Conservation (phyloP, 345 rosid genomes). For the Aegle marmelos region DNA sequence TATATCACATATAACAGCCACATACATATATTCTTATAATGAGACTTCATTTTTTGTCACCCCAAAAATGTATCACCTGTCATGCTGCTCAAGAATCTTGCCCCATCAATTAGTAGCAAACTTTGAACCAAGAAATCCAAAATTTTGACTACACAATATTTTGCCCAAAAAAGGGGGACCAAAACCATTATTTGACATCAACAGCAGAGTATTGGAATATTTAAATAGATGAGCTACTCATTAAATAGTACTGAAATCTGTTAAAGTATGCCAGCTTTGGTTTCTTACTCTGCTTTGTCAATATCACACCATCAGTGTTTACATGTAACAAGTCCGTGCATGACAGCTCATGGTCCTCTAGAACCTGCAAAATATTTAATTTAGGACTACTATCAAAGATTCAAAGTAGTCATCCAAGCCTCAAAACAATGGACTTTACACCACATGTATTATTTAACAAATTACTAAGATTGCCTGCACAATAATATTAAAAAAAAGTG, state of each 20-base stretch:
- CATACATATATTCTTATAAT: neutral
- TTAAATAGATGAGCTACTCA: neutral
- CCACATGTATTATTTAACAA: neutral
- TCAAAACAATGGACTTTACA: neutral
- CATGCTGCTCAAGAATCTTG: neutral
- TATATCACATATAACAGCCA: neutral
- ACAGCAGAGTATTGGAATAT: neutral
- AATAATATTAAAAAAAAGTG: neutral
- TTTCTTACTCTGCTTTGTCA: constrained; percentile 81
- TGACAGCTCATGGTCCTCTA: constrained; percentile 83
- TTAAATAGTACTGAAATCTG: neutral
- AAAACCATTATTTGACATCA: neutral
- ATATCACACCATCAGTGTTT: constrained; percentile 74
- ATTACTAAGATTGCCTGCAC: neutral
- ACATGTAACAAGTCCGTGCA: constrained; percentile 73
- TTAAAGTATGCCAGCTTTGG: neutral
- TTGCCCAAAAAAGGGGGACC: neutral
- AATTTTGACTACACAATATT: neutral
- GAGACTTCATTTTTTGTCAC: neutral
- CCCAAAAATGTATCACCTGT: neutral
- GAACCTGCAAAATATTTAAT: constrained; percentile 52
- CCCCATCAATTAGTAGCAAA: neutral
- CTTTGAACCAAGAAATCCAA: neutral
- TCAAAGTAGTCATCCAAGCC: neutral
- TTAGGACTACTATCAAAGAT: constrained; percentile 4